A percentile compares a stretch with the other conserved stretches of the same genome.
Evolutionary conservation across 805 yeast genomes (phyloP).

Genomic region (Barnettozyma californica): DNA sequence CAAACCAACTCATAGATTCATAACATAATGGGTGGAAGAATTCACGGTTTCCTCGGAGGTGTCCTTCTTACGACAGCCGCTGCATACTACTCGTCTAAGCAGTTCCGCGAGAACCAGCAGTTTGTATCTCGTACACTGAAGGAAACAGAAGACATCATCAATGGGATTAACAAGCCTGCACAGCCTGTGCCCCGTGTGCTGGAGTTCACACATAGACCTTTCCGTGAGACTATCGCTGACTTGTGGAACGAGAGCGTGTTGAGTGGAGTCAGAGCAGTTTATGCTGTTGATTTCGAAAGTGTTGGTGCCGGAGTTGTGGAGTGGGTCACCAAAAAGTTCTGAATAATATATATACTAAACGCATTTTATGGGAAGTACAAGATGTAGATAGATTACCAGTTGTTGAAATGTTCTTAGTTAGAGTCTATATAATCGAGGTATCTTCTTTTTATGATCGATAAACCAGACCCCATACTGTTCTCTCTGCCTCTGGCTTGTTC

Average conservation of each 20-base stretch:
- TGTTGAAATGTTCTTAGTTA: not conserved
- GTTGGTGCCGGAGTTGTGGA: constrained; percentile 8
- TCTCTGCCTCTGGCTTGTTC: not conserved
- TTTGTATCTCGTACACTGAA: constrained; percentile 43
- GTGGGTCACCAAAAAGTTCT: constrained; percentile 6
- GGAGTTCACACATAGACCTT: constrained; percentile 39
- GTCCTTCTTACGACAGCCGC: constrained; percentile 57
- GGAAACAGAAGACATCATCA: constrained; percentile 44
- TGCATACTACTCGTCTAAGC: constrained; percentile 55
- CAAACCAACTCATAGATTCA: not conserved
- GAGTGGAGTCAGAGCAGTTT: constrained; percentile 57
- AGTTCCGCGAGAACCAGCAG: constrained; percentile 44
- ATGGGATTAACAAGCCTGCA: constrained; percentile 43
- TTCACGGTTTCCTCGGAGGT: constrained; percentile 52
- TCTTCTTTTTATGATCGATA: not conserved
- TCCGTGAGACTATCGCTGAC: constrained; percentile 64
- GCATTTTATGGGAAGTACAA: not conserved
- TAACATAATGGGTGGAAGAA: constrained; percentile 40
- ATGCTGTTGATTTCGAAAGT: constrained; percentile 45
- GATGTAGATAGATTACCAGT: not conserved
- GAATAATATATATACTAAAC: not conserved
- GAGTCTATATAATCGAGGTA: no score
- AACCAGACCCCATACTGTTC: not conserved
- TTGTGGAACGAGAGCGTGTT: constrained; percentile 76
- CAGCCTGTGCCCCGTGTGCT: constrained; percentile 38